Evolutionary conservation across 805 yeast species (phyloP), one percentile per base, ranked within the genome.

Genomic region (Metschnikowia similis): DNA sequence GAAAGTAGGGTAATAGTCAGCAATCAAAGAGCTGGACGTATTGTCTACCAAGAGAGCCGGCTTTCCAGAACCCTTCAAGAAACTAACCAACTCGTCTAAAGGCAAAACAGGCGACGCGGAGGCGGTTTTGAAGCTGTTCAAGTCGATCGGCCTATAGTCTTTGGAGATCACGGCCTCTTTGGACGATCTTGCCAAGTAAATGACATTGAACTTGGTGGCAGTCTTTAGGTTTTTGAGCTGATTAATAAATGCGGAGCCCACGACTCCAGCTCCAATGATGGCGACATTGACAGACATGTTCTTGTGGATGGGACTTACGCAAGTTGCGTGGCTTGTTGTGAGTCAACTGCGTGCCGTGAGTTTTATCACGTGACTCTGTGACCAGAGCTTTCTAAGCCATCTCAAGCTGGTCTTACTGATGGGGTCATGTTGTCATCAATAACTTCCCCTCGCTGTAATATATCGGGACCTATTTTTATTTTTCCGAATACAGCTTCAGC

Each of bases 31-130:
- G 67, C 84, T 87, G 30, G 98, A 90, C 45, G 99, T 94, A 79
- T 94, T 94, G 71, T 94, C 99, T 38, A 94, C 87, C 52, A 94
- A 74, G 56, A 94, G 86, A 32, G 89, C 82, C 45, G 98, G 97
- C 47, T 65, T 63, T 17, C 86, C 79, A 7, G 95, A 83, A 47
- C 75, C 79, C 53, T 77, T 77, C 66, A 94, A 76, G 67, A 69
- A 89, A 5, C 74, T 72, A 32, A 84, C 69, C 58, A 92, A 73
- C 35, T 81, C 85, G 7, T 77, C 77, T 45, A 82, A 72, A 0
- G 83, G 58, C 61, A 85, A 74, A 11, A 82, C 75, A 3, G 76
- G 71, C 56, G 76, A 70, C 13, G 79, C 56, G 5, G 55, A 40
- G 8, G 80, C 68, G 1, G 80, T 62, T 46, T 76, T 71, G 83